Conservation (phyloP, 306 rosid genomes). For the Gastrolobium villosum region DNA sequence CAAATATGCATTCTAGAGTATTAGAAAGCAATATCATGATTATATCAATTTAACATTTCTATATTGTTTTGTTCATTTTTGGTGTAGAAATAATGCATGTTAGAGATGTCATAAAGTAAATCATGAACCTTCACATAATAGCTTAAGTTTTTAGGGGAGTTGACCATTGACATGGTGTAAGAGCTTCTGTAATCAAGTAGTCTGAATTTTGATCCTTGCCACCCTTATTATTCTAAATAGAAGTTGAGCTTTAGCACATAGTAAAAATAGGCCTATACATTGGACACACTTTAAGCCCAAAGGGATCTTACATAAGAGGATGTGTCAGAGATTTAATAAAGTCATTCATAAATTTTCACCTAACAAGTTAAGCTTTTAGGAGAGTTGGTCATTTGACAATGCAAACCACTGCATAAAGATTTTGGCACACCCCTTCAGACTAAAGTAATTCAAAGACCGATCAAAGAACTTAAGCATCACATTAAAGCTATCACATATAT, state of each 20-base stretch:
- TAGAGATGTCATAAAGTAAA: not conserved
- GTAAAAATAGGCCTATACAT: not conserved
- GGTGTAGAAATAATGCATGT: not conserved
- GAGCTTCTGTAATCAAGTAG: not conserved
- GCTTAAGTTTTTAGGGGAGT: no score
- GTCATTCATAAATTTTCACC: slow-evolving; percentile 8
- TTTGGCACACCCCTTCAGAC: not conserved
- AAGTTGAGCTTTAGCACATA: not conserved
- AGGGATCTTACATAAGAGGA: not conserved
- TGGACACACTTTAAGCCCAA: not conserved
- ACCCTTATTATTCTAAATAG: not conserved
- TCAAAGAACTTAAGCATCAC: not conserved
- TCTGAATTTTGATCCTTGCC: slow-evolving; percentile 13
- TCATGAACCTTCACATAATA: not conserved
- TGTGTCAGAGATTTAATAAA: not conserved
- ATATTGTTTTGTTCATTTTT: not conserved
- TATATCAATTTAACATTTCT: not conserved
- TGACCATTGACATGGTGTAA: no score
- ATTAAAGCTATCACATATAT: not conserved
- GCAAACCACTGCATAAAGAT: slow-evolving; percentile 4
- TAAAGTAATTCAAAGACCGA: slow-evolving; percentile 13
- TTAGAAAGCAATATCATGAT: slow-evolving; percentile 31
- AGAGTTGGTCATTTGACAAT: not conserved
- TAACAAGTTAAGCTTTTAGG: not conserved
- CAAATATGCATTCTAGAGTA: slow-evolving; percentile 33